These are phyloP conservation scores for Vigna radiata DNA, from an alignment of 306 rosid species.

Conservation along the genomic window DNA sequence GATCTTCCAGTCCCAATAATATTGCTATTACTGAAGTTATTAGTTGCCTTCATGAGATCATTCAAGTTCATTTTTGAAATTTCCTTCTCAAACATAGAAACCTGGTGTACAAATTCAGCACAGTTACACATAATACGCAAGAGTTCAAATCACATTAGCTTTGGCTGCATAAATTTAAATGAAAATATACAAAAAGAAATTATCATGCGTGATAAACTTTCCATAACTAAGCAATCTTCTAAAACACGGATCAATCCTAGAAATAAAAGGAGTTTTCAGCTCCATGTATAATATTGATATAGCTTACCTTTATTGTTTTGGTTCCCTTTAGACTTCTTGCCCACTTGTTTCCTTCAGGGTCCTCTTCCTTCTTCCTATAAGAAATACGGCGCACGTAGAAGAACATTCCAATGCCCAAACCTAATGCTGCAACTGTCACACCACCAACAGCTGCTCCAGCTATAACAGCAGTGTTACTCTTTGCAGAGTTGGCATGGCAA, in stretches of 20 bases:
- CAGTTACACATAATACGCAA: constrained; percentile 34
- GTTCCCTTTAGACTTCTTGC: constrained; percentile 81
- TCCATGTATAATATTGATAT: neutral
- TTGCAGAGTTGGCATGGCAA: constrained; percentile 49
- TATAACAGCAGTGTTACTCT: constrained; percentile 63
- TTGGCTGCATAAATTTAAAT: neutral
- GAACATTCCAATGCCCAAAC: constrained; percentile 57
- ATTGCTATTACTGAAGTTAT: constrained; percentile 71
- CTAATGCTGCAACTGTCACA: constrained; percentile 65
- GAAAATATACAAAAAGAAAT: neutral
- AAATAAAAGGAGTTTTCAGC: constrained; percentile 13
- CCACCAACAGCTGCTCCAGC: constrained; percentile 86
- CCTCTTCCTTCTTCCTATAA: constrained; percentile 76
- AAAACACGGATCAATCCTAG: constrained; percentile 18
- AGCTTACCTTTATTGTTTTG: constrained; percentile 78
- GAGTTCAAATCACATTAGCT: constrained; percentile 26
- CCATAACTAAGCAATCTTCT: constrained; percentile 9
- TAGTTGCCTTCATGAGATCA: constrained; percentile 92
- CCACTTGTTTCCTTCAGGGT: constrained; percentile 97
- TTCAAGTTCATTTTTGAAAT: constrained; percentile 78
- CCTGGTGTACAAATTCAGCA: constrained; percentile 57
- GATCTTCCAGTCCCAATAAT: constrained; percentile 85
- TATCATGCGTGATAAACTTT: neutral
- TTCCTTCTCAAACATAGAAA: constrained; percentile 81
- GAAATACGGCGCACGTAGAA: constrained; percentile 71